Evolutionary conservation across 176 grass and related monocot genomes (phyloP), one percentile per base, ranked within the genome.

Genomic region (Dactylis glomerata): DNA sequence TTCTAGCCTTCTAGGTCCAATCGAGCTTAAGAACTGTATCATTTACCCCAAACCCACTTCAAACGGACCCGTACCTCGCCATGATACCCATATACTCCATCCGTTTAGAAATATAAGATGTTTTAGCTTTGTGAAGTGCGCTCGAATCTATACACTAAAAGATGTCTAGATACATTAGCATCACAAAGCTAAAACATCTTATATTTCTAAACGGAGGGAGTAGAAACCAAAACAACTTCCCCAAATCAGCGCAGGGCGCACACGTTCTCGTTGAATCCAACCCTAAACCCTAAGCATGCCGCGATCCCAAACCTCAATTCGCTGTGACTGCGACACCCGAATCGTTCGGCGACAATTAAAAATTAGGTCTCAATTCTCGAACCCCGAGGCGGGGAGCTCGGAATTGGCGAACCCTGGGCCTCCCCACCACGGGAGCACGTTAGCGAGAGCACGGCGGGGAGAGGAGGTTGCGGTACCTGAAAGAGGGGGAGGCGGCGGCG

Each of bases 391-490:
- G 9, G 5, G 34, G 69, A 22, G 4, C 78, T 44, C 59, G 61
- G 69, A 73, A 73, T 73, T 47, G 70, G 70, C 24, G 70, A 46
- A 46, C 8, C 36, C 67, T 32, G 36, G 5, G 3, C n/a, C 24
- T 7, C 10, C 40, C 17, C 47, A 7, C 22, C 31, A 52, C 11
- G 40, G 16, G 16, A 28, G 45, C 45, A 24, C 44, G 31, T 32
- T 0, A 32, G 57, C 40, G 40, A 58, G 11, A 68, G 13, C 33
- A 20, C 6, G 22, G 11, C 3, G 5, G 44, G 45, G 27, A 2
- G n/a, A 22, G 54, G 56, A 73, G 57, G 20, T 34, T 9, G 32
- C n/a, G 34, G 13, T 68, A 87, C 87, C 87, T 75, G 58, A 5
- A 0, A 9, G 32, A 79, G 23, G 3, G 4, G 33, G 17, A 3